Evolutionary conservation across 1,284 basidiomycete genomes (phyloP).

Genomic region (Rhizoctonia solani): DNA sequence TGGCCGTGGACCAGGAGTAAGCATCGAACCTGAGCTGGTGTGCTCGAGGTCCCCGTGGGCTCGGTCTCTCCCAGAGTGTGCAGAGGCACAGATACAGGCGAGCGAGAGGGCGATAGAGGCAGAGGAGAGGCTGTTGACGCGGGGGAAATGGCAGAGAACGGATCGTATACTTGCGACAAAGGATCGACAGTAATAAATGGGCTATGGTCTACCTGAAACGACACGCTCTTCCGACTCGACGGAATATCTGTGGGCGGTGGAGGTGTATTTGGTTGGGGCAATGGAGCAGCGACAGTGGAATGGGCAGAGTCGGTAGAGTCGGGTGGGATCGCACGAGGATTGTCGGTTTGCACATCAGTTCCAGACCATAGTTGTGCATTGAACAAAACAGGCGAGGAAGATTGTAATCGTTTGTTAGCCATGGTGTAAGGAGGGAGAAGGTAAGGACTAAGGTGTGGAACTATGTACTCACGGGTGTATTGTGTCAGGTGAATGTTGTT

Average conservation of each 20-base stretch:
- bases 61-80: background rate
- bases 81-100: background rate
- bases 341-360: background rate
- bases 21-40: slow-evolving; percentile 24
- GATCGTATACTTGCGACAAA: background rate
- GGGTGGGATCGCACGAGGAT: background rate
- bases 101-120: background rate
- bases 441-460: slow-evolving; percentile 1
- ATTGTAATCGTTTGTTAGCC: background rate
- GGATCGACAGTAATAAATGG: slow-evolving; percentile 30
- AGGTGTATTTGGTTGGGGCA: background rate
- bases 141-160: slow-evolving; percentile 19
- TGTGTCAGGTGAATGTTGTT: slow-evolving; percentile 20
- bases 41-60: background rate
- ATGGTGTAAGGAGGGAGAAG: background rate
- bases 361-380: slow-evolving; percentile 25
- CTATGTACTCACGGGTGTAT: slow-evolving; percentile 26
- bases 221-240: slow-evolving; percentile 3
- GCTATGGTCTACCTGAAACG: slow-evolving; percentile 25
- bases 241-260: slow-evolving; percentile 2
- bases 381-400: slow-evolving; percentile 31
- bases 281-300: no score
- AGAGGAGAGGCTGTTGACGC: slow-evolving; percentile 17
- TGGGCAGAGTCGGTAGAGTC: no score
- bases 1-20: slow-evolving; percentile 29